Conservation (phyloP, 2,329 filamentous ascomycete genomes). For the Colletotrichum sp. region DNA sequence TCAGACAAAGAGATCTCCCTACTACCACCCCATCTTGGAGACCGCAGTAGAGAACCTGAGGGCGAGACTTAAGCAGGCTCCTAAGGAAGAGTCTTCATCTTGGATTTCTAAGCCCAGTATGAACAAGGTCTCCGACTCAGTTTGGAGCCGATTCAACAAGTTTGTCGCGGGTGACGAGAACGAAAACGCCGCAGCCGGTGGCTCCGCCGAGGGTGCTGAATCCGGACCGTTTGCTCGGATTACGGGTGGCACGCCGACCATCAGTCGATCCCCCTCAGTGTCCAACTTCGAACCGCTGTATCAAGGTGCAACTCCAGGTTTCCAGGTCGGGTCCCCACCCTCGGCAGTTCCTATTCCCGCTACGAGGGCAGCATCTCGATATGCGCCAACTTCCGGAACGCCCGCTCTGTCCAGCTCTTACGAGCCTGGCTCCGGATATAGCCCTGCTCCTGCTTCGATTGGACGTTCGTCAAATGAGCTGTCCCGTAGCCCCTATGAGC, state of each 20-base stretch:
- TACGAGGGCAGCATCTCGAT: constrained; percentile 55
- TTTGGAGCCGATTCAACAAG: constrained; percentile 94
- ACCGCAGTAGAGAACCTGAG: constrained; percentile 81
- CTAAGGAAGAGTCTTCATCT: constrained; percentile 79
- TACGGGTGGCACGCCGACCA: constrained; percentile 74
- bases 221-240: constrained; percentile 84
- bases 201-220: constrained; percentile 61
- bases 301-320: constrained; percentile 51
- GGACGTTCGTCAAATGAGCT: constrained; percentile 35
- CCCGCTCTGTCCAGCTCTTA: constrained; percentile 28
- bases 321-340: constrained; percentile 32
- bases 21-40: constrained; percentile 80
- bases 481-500: constrained; percentile 23
- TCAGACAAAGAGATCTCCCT: constrained; percentile 83
- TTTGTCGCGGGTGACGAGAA: constrained; percentile 93
- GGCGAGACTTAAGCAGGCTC: constrained; percentile 82
- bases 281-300: constrained; percentile 75
- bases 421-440: constrained; percentile 23
- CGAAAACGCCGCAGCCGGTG: constrained; percentile 64
- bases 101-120: constrained; percentile 97
- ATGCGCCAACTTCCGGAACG: constrained; percentile 44
- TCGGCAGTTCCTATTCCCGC: constrained; percentile 37
- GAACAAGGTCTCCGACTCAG: constrained; percentile 90
- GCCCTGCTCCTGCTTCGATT: constrained; percentile 23
- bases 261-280: constrained; percentile 75